Percentiles rank a stretch among this genome's conserved stretches.
phyloP scores from a whole-genome alignment of 345 rosid genomes.

The Ricinus communis region DNA sequence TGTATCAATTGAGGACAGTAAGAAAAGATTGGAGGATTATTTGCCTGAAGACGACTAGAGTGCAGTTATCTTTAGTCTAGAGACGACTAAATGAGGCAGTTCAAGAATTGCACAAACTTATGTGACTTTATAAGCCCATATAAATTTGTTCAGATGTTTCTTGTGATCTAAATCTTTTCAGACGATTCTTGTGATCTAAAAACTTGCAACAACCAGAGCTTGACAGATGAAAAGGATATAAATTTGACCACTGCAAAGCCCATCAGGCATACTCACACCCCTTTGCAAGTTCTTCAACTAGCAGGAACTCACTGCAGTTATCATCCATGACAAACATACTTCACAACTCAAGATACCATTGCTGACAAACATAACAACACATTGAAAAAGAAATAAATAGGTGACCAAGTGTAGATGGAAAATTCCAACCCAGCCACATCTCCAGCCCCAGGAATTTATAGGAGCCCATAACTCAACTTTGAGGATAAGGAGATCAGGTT shows the following conservation, averaged over 20 bases:
- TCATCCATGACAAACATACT: background rate
- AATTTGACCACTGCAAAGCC: background rate
- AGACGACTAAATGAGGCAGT: too few relatives aligned
- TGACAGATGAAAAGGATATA: background rate
- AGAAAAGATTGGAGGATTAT: background rate
- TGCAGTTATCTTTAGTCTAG: background rate
- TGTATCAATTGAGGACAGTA: background rate
- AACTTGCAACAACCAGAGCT: background rate
- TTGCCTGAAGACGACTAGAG: background rate
- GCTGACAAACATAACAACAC: background rate
- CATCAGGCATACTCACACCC: background rate
- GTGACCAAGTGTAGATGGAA: too few relatives aligned
- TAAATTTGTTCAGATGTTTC: background rate
- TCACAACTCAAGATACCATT: background rate
- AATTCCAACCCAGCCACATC: background rate
- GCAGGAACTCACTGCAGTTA: background rate
- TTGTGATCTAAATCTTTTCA: too few relatives aligned
- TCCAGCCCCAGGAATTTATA: background rate
- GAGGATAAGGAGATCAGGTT: background rate
- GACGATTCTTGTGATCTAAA: background rate
- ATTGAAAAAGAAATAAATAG: background rate
- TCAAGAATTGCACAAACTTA: background rate
- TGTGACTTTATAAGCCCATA: background rate
- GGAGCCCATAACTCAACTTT: background rate
- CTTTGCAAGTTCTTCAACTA: background rate